Evolutionary conservation across 1,139 yeast genomes (phyloP).

Genomic region (Yamadazyma buinensis): DNA sequence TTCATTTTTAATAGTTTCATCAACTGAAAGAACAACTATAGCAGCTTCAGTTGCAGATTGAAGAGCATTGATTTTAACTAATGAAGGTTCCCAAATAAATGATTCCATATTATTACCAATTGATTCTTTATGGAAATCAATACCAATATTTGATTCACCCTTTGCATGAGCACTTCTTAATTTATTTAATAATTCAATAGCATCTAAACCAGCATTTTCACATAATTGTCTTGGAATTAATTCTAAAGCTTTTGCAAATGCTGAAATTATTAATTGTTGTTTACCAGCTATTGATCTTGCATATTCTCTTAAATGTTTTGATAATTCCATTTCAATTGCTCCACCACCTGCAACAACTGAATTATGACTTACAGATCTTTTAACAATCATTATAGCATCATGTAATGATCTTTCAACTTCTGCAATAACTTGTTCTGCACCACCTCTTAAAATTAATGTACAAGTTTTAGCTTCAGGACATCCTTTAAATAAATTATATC

Average conservation of each 20-base stretch:
- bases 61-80: conserved; percentile 91
- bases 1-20: conserved; percentile 88
- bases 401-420: conserved; percentile 97
- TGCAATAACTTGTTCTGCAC: conserved; percentile 97
- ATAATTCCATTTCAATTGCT: conserved; percentile 96
- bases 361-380: conserved; percentile 85
- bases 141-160: conserved; percentile 89
- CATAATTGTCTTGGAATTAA: conserved; percentile 95
- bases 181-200: conserved; percentile 85
- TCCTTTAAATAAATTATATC: conserved; percentile 89
- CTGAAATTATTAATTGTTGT: conserved; percentile 87
- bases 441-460: conserved; percentile 91
- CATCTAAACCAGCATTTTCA: conserved; percentile 97
- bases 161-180: conserved; percentile 92
- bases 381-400: conserved; percentile 98
- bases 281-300: conserved; percentile 90
- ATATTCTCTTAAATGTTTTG: conserved; percentile 81
- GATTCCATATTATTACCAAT: conserved; percentile 81
- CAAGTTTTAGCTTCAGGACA: conserved; percentile 93
- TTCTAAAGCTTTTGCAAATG: conserved; percentile 92
- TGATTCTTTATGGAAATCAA: conserved; percentile 80
- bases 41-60: conserved; percentile 98
- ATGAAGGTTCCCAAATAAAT: conserved; percentile 97
- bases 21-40: conserved; percentile 83
- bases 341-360: conserved; percentile 98